Percentiles rank a stretch among this genome's conserved stretches.
Evolutionary conservation across 73 alveolate species (phyloP).

Genomic region (Paramecium pentaurelia): DNA sequence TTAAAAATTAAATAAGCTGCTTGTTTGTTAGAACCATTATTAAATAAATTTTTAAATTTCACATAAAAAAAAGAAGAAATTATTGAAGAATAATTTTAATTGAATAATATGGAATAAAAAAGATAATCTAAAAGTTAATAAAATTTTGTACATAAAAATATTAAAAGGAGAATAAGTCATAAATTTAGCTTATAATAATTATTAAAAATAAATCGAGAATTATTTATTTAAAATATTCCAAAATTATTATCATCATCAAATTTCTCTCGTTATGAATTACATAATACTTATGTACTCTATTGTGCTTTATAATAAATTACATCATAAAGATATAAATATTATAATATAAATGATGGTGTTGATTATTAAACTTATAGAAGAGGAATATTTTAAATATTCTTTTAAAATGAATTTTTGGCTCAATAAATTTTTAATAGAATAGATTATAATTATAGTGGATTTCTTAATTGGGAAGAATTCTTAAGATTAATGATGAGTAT

Average conservation of each 20-base stretch:
- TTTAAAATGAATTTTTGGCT: slow-evolving; percentile 21
- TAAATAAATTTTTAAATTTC: background rate
- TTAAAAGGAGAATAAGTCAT: background rate
- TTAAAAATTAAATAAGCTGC: background rate
- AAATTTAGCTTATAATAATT: background rate
- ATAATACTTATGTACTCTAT: background rate
- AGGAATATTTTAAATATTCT: slow-evolving; percentile 29
- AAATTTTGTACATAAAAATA: slow-evolving; percentile 3
- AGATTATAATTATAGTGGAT: slow-evolving; percentile 24
- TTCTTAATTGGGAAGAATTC: slow-evolving; percentile 41
- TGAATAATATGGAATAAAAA: background rate
- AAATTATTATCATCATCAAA: background rate
- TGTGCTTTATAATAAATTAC: slow-evolving; percentile 39
- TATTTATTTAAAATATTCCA: slow-evolving; percentile 26
- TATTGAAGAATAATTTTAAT: background rate
- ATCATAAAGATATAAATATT: slow-evolving; percentile 30
- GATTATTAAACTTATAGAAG: slow-evolving; percentile 33
- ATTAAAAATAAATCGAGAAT: slow-evolving; percentile 6
- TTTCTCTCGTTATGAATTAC: slow-evolving; percentile 30
- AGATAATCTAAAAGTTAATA: background rate
- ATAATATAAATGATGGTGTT: slow-evolving; percentile 6
- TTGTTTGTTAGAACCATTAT: background rate
- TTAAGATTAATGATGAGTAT: background rate
- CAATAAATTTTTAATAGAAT: background rate
- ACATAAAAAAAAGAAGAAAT: background rate